phyloP scores from a whole-genome alignment of 768 basidiomycete species.

The Suillus spraguei region DNA sequence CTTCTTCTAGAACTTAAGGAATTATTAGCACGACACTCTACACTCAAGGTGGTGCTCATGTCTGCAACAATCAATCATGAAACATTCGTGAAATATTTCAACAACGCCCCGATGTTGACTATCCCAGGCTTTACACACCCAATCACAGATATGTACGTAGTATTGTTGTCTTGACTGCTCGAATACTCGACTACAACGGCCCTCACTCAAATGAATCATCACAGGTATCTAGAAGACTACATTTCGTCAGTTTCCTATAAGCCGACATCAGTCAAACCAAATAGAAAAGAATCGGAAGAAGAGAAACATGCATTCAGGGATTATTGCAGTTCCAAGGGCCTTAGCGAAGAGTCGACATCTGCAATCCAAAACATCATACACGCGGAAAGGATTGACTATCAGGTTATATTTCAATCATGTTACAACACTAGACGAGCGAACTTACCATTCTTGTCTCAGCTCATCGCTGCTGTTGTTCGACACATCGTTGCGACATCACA shows the following conservation, averaged over 20 bases:
- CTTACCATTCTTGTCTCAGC: constrained; percentile 34
- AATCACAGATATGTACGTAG: constrained; percentile 67
- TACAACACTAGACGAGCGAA: neutral
- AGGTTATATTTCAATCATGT: constrained; percentile 41
- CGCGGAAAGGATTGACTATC: constrained; percentile 72
- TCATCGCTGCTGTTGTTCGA: constrained; percentile 66
- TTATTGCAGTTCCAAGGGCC: constrained; percentile 51
- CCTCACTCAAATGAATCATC: constrained; percentile 4
- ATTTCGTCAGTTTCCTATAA: constrained; percentile 59
- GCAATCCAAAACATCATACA: constrained; percentile 63
- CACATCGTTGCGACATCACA: constrained; percentile 57
- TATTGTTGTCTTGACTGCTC: neutral
- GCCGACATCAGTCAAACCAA: constrained; percentile 43
- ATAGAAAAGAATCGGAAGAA: constrained; percentile 29
- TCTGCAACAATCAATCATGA: constrained; percentile 94
- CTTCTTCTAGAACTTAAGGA: constrained; percentile 83
- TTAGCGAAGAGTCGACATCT: constrained; percentile 51
- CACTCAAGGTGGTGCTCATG: constrained; percentile 86
- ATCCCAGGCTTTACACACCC: constrained; percentile 87
- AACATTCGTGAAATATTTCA: constrained; percentile 82
- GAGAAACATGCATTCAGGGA: constrained; percentile 49
- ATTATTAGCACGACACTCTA: constrained; percentile 61
- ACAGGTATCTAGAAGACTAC: constrained; percentile 85
- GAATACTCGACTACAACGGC: neutral
- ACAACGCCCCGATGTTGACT: constrained; percentile 73